Base-by-base conservation (phyloP, 2,329 filamentous ascomycete genomes). In the Claviceps spartinae region DNA sequence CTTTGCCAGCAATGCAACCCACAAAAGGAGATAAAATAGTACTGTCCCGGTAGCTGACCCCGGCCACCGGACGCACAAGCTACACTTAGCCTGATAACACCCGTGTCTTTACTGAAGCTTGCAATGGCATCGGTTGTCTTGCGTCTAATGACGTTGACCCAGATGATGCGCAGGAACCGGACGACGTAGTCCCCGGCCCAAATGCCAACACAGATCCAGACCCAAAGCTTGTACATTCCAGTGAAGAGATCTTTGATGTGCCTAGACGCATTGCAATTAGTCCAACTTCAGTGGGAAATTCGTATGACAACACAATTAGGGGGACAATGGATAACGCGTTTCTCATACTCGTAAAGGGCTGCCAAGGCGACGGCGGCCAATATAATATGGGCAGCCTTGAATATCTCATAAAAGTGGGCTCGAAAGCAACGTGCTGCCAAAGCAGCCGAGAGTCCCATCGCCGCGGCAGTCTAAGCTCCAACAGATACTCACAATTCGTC, bases 171-270 rank as follows among this genome's bases (percentile, higher is more conserved):
- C 3, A 65, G 49, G 16, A 70, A 46, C 4, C 75, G 71, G 5
- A 73, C 52, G 14, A 71, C 24, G 8, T 73, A 69, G 50, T 77
- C 74, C 5, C 68, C 60, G 14, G 62, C 49, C 74, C 74, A 77
- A 40, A 76, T 61, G 7, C 60, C 59, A 14, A 69, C 62, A 44
- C 69, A 71, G 2, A 69, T 63, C 66, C 70, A 76, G 43, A 49
- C 50, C 57, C 57, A 59, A n/a, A 57, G 51, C 11, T 41, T 45
- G n/a, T 58, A 58, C 5, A 49, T 43, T 24, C 58, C 58, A 26
- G 26, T 45, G 49, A 58, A 59, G 41, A 55, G 45, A 5, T 37
- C 43, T 38, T 57, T 51, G 46, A 57, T 48, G 48, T 59, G 58
- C 6, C 57, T 59, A 34, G 24, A 34, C 16, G 38, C 13, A 6